phyloP scores from a whole-genome alignment of 2,329 filamentous ascomycete genomes.

The Colletotrichum theobromicola region DNA sequence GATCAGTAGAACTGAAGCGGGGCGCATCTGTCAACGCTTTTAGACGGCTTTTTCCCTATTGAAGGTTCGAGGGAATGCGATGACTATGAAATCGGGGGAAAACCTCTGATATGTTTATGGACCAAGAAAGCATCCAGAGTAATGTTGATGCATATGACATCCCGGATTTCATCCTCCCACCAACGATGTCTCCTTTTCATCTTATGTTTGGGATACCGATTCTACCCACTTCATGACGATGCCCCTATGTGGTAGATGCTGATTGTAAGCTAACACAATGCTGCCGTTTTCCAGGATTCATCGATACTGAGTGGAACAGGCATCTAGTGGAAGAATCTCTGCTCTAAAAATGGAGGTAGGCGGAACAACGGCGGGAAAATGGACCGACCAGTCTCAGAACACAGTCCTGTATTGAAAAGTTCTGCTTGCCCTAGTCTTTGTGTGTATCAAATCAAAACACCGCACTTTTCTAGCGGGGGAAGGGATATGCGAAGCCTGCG shows the following conservation, averaged over 20 bases:
- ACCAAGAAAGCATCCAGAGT: not conserved
- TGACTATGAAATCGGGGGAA: not conserved
- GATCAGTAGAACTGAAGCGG: not conserved
- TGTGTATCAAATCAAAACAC: not conserved
- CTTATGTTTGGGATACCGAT: not conserved
- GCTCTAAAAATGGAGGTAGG: not conserved
- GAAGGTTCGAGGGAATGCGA: not conserved
- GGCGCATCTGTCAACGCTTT: not conserved
- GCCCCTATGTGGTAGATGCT: not conserved
- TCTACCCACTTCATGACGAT: not conserved
- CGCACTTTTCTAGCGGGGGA: not conserved
- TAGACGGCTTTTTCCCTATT: not conserved
- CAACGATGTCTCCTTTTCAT: too few relatives aligned
- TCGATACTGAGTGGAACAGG: not conserved
- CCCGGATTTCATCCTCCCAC: not conserved
- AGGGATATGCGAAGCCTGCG: not conserved
- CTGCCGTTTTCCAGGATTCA: not conserved
- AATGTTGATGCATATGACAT: not conserved
- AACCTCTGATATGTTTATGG: not conserved
- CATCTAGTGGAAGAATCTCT: not conserved
- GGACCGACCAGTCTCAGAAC: not conserved
- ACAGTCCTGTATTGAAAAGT: not conserved
- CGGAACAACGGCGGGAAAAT: not conserved
- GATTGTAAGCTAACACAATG: not conserved
- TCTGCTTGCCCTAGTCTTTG: not conserved